Conservation (phyloP, 169 alveolate species). For the Eimeria zaria region DNA sequence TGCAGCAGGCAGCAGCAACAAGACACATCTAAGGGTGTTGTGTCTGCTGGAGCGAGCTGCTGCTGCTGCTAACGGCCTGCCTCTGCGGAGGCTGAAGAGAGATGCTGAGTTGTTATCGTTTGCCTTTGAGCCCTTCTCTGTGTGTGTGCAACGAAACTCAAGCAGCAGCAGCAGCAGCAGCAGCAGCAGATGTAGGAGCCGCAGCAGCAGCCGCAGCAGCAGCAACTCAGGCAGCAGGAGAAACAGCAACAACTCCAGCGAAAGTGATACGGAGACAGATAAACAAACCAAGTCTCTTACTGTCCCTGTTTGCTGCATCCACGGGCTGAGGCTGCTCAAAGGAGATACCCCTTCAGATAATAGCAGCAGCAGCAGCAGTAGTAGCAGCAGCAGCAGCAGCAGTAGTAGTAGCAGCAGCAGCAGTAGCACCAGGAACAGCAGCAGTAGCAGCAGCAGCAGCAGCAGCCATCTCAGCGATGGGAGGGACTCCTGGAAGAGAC, state of each 20-base stretch:
- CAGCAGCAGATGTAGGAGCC: background rate
- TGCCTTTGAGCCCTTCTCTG: conserved; percentile 42
- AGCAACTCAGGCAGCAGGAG: background rate
- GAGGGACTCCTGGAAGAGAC: background rate
- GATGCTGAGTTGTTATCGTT: background rate
- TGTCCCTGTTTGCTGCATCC: conserved; percentile 42
- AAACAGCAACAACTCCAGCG: background rate
- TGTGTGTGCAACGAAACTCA: conserved; percentile 2
- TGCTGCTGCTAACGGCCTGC: conserved; percentile 9
- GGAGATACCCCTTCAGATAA: background rate
- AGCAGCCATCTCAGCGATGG: background rate
- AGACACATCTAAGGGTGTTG: conserved; percentile 1
- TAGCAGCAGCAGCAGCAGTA: conserved; percentile 4
- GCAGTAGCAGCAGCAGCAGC: background rate
- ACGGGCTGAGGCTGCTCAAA: background rate
- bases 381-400: background rate
- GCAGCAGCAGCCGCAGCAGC: background rate
- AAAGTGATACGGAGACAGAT: background rate
- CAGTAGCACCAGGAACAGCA: too few relatives aligned
- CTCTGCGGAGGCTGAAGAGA: conserved; percentile 11
- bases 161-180: conserved; percentile 16
- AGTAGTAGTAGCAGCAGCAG: background rate
- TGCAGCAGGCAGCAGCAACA: background rate
- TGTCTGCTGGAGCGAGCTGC: conserved; percentile 43
- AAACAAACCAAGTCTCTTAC: background rate